Evolutionary conservation across 2,329 filamentous ascomycete species (phyloP).

Genomic region (Ceratocystiopsis sp.): DNA sequence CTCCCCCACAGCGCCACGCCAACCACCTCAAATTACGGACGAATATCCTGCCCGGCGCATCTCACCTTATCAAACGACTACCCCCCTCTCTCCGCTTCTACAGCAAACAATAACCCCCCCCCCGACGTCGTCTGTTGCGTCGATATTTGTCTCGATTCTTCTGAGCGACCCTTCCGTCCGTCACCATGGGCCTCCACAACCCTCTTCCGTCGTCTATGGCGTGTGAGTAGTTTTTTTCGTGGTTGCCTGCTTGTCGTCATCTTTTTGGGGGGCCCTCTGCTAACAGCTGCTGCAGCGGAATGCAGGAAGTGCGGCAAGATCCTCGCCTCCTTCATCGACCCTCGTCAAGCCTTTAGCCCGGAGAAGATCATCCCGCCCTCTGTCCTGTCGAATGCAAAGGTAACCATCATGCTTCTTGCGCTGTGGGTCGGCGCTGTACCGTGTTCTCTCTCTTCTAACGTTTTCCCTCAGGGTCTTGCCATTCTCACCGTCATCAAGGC

Average conservation of each 20-base stretch:
- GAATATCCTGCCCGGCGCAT: too few relatives aligned
- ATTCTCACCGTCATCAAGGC: conserved; percentile 78
- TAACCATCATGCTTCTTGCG: conserved; percentile 19
- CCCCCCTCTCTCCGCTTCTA: not conserved
- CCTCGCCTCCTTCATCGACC: conserved; percentile 84
- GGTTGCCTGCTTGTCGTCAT: too few relatives aligned
- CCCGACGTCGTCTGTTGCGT: too few relatives aligned
- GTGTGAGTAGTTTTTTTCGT: conserved; percentile 32
- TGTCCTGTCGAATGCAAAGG: conserved; percentile 82
- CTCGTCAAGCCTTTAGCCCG: conserved; percentile 79
- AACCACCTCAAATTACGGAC: too few relatives aligned
- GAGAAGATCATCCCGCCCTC: conserved; percentile 93
- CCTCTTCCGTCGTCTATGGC: conserved; percentile 50
- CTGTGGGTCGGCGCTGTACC: not conserved
- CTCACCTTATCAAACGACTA: too few relatives aligned
- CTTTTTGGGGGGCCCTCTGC: not conserved
- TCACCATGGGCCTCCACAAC: conserved; percentile 45
- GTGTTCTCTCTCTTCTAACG: not conserved
- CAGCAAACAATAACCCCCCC: too few relatives aligned
- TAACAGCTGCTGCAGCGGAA: conserved; percentile 47
- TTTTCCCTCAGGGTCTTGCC: conserved; percentile 46
- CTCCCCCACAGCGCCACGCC: too few relatives aligned
- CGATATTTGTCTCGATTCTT: too few relatives aligned
- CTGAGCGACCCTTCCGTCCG: not conserved
- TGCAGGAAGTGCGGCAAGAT: conserved; percentile 97